Evolutionary conservation across 306 rosid species (phyloP).

Genomic region (Ammopiptanthus mongolicus): DNA sequence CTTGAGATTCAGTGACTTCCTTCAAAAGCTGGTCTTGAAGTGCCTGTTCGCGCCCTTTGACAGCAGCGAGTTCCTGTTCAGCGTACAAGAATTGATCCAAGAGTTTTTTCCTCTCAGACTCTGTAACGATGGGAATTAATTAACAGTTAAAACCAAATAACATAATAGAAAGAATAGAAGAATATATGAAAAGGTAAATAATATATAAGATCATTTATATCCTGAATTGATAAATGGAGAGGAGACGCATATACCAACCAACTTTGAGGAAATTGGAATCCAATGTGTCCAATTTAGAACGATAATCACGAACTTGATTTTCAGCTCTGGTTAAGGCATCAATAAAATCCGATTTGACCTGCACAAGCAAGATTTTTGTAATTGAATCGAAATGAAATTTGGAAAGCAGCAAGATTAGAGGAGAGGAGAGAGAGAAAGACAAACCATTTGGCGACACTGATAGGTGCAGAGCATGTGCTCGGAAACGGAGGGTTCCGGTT

Average conservation of each 20-base stretch:
- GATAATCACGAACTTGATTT: slow-evolving; percentile 64
- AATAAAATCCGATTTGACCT: slow-evolving; percentile 83
- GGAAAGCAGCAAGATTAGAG: background rate
- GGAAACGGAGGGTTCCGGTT: slow-evolving; percentile 26
- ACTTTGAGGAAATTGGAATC: slow-evolving; percentile 51
- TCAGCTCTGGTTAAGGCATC: slow-evolving; percentile 81
- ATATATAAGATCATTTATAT: background rate
- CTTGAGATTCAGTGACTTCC: slow-evolving; percentile 62
- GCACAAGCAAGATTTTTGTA: background rate
- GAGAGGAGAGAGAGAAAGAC: background rate
- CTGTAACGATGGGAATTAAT: slow-evolving; percentile 36
- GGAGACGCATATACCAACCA: slow-evolving; percentile 46
- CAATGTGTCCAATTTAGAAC: slow-evolving; percentile 45
- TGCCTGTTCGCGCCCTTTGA: slow-evolving; percentile 71
- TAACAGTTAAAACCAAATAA: background rate
- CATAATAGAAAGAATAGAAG: background rate
- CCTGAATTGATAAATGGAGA: background rate
- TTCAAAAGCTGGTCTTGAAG: slow-evolving; percentile 75
- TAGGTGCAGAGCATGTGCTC: slow-evolving; percentile 64
- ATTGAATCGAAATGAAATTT: background rate
- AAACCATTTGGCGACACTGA: slow-evolving; percentile 96
- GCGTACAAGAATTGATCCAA: slow-evolving; percentile 53
- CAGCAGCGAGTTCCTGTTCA: slow-evolving; percentile 88
- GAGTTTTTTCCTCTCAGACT: slow-evolving; percentile 64
- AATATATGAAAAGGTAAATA: background rate